These are phyloP conservation scores for Backusella australiensis DNA, from an alignment of 192 early-diverging fungal genomes.

Conservation along the genomic window DNA sequence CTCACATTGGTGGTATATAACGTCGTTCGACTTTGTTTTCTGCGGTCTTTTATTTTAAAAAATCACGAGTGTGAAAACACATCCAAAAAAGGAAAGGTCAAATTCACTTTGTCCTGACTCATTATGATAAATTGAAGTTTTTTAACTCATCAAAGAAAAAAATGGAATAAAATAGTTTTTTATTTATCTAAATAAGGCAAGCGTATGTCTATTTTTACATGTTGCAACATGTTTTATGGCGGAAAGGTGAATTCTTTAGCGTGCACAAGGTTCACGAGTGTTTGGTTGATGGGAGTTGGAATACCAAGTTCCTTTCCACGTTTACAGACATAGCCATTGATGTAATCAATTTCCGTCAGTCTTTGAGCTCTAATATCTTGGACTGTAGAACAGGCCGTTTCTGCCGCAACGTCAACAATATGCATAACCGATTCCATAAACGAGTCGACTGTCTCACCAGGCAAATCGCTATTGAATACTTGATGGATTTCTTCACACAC, in stretches of 20 bases:
- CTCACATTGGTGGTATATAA: no score
- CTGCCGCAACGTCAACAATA: conserved; percentile 36
- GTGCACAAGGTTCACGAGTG: conserved; percentile 27
- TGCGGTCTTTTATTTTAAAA: neutral
- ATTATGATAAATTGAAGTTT: neutral
- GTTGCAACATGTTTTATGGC: neutral
- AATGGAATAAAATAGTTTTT: neutral
- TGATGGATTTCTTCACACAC: conserved; percentile 28
- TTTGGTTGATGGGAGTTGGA: conserved; percentile 19
- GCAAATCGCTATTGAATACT: conserved; percentile 35
- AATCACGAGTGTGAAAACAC: neutral
- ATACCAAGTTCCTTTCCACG: conserved; percentile 46
- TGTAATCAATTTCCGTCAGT: conserved; percentile 58
- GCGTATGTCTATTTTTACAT: neutral
- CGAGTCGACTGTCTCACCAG: conserved; percentile 31
- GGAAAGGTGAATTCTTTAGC: conserved; percentile 13
- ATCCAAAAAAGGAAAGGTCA: neutral
- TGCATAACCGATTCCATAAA: conserved; percentile 41
- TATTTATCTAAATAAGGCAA: neutral
- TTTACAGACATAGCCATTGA: conserved; percentile 57
- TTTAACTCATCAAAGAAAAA: neutral
- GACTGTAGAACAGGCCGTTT: conserved; percentile 52
- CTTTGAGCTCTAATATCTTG: conserved; percentile 43
- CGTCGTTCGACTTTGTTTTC: neutral
- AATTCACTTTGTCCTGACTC: neutral